These are phyloP conservation scores for Fusarium sulawesiense DNA, from an alignment of 2,329 filamentous ascomycete species.

Conservation along the genomic window DNA sequence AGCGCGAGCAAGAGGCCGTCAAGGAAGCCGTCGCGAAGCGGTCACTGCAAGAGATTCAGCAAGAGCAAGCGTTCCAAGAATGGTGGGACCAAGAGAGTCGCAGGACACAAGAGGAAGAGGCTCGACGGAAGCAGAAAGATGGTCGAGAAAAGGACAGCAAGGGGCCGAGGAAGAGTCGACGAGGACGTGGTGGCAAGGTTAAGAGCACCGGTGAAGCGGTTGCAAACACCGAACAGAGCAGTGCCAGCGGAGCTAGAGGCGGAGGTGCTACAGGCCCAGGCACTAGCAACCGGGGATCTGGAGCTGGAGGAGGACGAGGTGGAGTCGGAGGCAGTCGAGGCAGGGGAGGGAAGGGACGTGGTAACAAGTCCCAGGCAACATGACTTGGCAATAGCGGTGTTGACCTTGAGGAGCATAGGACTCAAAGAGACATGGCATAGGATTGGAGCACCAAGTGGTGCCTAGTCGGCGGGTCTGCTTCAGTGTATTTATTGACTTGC, in stretches of 20 bases:
- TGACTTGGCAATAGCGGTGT: conserved; percentile 9
- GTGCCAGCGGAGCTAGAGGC: conserved; percentile 15
- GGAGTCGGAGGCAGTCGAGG: conserved; percentile 38
- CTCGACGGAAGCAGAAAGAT: conserved; percentile 52
- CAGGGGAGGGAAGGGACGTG: conserved; percentile 41
- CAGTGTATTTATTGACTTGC: conserved; percentile 26
- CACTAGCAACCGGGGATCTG: conserved; percentile 29
- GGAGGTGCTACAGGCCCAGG: conserved; percentile 24
- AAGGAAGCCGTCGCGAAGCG: conserved; percentile 88
- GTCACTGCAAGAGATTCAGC: conserved; percentile 92
- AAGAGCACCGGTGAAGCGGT: conserved; percentile 39
- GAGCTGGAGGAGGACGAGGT: conserved; percentile 38
- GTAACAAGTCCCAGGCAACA: conserved; percentile 27
- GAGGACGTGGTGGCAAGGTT: conserved; percentile 48
- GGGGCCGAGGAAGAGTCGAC: conserved; percentile 47
- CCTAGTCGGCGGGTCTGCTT: conserved; percentile 10
- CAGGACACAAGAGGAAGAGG: conserved; percentile 73
- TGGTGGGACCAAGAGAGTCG: conserved; percentile 93
- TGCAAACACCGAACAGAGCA: conserved; percentile 34
- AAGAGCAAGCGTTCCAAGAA: conserved; percentile 95
- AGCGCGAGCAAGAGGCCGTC: conserved; percentile 83
- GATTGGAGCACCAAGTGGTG: conserved; percentile 10
- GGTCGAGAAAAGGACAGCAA: conserved; percentile 57
- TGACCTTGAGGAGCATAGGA: conserved; percentile 35
- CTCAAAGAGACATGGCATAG: conserved; percentile 19